A percentile compares a stretch with the other conserved stretches of the same genome.
Conservation (phyloP, 2,329 filamentous ascomycete genomes). For the Rhytidhysteron rufulum region DNA sequence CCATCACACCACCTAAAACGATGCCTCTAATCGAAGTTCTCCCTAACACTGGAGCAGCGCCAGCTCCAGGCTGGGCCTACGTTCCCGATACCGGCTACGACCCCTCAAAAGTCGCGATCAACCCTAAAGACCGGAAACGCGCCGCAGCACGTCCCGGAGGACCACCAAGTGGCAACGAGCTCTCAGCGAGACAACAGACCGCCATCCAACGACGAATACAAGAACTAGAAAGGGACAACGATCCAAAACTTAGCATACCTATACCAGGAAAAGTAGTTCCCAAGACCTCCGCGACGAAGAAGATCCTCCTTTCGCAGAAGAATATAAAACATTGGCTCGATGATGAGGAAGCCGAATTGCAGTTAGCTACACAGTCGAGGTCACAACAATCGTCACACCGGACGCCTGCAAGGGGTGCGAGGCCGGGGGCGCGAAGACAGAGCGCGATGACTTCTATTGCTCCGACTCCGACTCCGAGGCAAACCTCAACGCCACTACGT, state of each 20-base stretch:
- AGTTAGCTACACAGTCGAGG: constrained; percentile 16
- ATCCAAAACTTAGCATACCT: constrained; percentile 46
- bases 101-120: constrained; percentile 51
- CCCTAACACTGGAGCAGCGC: constrained; percentile 62
- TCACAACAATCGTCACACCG: constrained; percentile 11
- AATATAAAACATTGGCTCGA: constrained; percentile 80
- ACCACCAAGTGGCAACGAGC: constrained; percentile 50
- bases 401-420: background rate
- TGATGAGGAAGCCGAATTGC: constrained; percentile 64
- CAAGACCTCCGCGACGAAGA: constrained; percentile 62
- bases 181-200: constrained; percentile 76
- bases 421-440: constrained; percentile 9
- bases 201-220: constrained; percentile 79
- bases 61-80: constrained; percentile 87
- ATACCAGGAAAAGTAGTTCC: constrained; percentile 26
- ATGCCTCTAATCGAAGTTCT: constrained; percentile 80
- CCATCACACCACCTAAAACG: constrained; percentile 6
- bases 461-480: constrained; percentile 23
- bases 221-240: constrained; percentile 73
- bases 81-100: constrained; percentile 70
- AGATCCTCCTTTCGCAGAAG: constrained; percentile 76
- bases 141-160: constrained; percentile 44
- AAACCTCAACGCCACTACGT: constrained; percentile 14
- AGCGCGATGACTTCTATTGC: constrained; percentile 23
- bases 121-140: constrained; percentile 62